phyloP scores from a whole-genome alignment of 176 grass and related monocot genomes.

The Melocanna baccifera region DNA sequence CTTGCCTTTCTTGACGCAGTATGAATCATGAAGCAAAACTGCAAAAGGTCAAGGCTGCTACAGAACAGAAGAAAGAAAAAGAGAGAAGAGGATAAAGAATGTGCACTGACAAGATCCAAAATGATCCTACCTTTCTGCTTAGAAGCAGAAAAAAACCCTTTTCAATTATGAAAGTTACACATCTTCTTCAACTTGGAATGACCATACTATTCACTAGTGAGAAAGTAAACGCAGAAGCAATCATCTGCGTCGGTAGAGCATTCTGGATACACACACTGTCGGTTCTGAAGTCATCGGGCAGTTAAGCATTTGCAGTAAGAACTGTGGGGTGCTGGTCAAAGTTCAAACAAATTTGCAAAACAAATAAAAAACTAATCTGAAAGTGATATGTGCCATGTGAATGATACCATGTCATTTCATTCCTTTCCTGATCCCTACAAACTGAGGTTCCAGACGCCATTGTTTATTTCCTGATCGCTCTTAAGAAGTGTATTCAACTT shows the following conservation, averaged over 20 bases:
- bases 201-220: background rate
- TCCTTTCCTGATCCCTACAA: background rate
- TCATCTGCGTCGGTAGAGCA: background rate
- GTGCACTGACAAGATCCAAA: background rate
- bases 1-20: constrained; percentile 4
- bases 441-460: background rate
- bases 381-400: background rate
- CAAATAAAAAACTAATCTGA: background rate
- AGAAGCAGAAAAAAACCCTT: background rate
- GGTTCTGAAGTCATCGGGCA: constrained; percentile 19
- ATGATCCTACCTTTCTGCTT: background rate
- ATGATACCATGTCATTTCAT: background rate
- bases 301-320: constrained; percentile 15
- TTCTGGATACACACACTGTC: background rate
- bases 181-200: background rate
- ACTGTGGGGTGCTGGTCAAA: background rate
- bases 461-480: background rate
- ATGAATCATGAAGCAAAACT: constrained; percentile 16
- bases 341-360: background rate
- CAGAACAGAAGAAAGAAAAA: background rate
- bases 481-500: background rate
- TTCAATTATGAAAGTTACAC: background rate
- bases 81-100: background rate
- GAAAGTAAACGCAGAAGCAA: too few species aligned
- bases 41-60: background rate